Evolutionary conservation across 768 basidiomycete genomes (phyloP).

Genomic region (Termitomyces sp.): DNA sequence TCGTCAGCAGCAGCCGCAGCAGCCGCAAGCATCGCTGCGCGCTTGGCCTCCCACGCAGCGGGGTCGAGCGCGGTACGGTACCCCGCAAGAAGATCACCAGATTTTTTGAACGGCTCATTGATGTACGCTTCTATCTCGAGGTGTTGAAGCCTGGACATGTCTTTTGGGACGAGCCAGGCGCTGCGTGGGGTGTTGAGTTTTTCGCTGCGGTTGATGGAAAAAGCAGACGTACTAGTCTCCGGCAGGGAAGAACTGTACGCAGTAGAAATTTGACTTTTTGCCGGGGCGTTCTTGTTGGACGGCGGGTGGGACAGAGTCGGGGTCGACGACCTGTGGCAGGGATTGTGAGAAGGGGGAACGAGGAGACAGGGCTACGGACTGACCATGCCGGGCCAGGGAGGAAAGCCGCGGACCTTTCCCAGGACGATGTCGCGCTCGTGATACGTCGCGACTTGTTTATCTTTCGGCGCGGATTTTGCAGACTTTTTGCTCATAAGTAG

Average conservation of each 20-base stretch:
- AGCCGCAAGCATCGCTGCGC: slow-evolving; percentile 16
- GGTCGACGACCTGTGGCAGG: slow-evolving; percentile 69
- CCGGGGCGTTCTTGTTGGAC: slow-evolving; percentile 74
- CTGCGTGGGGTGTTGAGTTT: slow-evolving; percentile 45
- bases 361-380: slow-evolving; percentile 27
- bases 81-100: slow-evolving; percentile 69
- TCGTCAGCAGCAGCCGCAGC: not conserved
- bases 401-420: slow-evolving; percentile 90
- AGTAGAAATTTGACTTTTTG: slow-evolving; percentile 71
- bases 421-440: slow-evolving; percentile 81
- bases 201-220: too few relatives aligned
- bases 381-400: slow-evolving; percentile 94
- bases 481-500: slow-evolving; percentile 51
- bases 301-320: slow-evolving; percentile 51
- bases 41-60: slow-evolving; percentile 45
- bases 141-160: slow-evolving; percentile 72
- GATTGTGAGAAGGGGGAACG: not conserved
- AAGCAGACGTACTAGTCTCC: slow-evolving; percentile 96
- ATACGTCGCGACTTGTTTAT: slow-evolving; percentile 44
- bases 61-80: slow-evolving; percentile 73
- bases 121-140: slow-evolving; percentile 86
- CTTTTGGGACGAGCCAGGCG: slow-evolving; percentile 80
- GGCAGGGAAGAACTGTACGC: slow-evolving; percentile 83
- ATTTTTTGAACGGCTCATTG: slow-evolving; percentile 71
- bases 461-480: slow-evolving; percentile 7